Evolutionary conservation across 2,329 filamentous ascomycete genomes (phyloP), one percentile per base, ranked within the genome.

Genomic region (Nemania abortiva): DNA sequence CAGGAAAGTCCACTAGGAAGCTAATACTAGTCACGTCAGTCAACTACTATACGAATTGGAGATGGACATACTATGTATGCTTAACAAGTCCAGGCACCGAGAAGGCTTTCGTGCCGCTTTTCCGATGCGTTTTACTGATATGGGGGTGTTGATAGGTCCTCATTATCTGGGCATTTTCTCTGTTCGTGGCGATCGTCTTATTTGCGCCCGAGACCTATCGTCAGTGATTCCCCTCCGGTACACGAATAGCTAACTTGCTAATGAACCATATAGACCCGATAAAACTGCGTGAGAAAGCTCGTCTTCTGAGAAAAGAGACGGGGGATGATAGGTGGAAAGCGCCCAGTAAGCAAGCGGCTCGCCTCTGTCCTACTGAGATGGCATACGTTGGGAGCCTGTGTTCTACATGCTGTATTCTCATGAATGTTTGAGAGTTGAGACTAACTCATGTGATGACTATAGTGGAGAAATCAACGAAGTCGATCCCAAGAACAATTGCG

Each of bases 131-230:
- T 9, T 50, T 15, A 55, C 71, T 76, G 42, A 76, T 42, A 1
- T n/a, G 37, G n/a, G 1, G 34, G n/a, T 52, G 45, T 39, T 20
- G 27, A 58, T 49, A 79, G 77, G 74, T 94, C 3, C 84, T 97
- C 68, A 81, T 97, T 59, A 97, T 97, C 59, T 97, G 93, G 94
- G 86, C 90, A 1, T 88, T 85, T n/a, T 80, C 84, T 7, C 81
- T 94, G 75, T 84, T 93, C 58, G 77, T 85, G 11, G 82, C 89
- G 68, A 90, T 97, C 61, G 77, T 90, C 39, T 77, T 93, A 39
- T 84, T 94, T 52, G 93, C 97, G 2, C 95, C 94, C 5, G 94
- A 98, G 82, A 98, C 94, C 0, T 97, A 96, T 79, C 92, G 85
- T 87, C 74, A 76, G 84, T 82, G n/a, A 42, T 55, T 3, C 15